These are phyloP conservation scores for Vigna unguiculata DNA, from an alignment of 306 rosid species.

Conservation along the genomic window DNA sequence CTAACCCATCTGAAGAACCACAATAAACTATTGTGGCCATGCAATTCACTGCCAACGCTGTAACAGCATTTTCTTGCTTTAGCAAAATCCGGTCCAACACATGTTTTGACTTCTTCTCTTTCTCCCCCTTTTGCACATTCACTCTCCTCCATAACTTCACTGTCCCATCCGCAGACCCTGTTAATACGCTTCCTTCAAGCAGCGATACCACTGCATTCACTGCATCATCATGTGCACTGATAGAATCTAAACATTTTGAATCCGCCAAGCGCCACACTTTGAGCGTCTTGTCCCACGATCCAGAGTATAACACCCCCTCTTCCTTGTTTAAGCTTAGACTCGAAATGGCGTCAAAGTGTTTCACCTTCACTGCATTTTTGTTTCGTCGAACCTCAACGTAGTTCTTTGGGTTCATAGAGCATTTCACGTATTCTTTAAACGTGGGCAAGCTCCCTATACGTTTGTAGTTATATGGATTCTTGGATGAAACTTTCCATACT, in stretches of 20 bases:
- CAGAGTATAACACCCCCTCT: conserved; percentile 67
- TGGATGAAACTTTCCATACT: conserved; percentile 66
- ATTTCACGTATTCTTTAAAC: conserved; percentile 64
- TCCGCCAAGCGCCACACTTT: conserved; percentile 83
- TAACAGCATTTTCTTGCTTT: conserved; percentile 81
- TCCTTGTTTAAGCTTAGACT: conserved; percentile 72
- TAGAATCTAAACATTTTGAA: conserved; percentile 75
- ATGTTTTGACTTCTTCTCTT: conserved; percentile 55
- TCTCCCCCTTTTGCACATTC: conserved; percentile 1
- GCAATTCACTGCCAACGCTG: conserved; percentile 71
- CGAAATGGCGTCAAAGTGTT: conserved; percentile 86
- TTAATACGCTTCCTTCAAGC: conserved; percentile 53
- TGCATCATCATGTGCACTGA: conserved; percentile 81
- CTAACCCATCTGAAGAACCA: conserved; percentile 85
- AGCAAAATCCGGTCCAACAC: conserved; percentile 61
- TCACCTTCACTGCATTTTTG: conserved; percentile 62
- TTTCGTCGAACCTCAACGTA: conserved; percentile 73
- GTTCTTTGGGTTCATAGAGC: conserved; percentile 84
- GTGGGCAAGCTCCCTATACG: conserved; percentile 85
- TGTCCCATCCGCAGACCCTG: conserved; percentile 92
- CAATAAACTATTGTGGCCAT: conserved; percentile 57
- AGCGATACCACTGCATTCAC: conserved; percentile 73
- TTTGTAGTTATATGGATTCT: conserved; percentile 46
- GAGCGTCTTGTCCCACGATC: conserved; percentile 85
- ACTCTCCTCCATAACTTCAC: conserved; percentile 85